Conservation (phyloP, 2,329 filamentous ascomycete genomes). For the Zasmidium citrigriseum region DNA sequence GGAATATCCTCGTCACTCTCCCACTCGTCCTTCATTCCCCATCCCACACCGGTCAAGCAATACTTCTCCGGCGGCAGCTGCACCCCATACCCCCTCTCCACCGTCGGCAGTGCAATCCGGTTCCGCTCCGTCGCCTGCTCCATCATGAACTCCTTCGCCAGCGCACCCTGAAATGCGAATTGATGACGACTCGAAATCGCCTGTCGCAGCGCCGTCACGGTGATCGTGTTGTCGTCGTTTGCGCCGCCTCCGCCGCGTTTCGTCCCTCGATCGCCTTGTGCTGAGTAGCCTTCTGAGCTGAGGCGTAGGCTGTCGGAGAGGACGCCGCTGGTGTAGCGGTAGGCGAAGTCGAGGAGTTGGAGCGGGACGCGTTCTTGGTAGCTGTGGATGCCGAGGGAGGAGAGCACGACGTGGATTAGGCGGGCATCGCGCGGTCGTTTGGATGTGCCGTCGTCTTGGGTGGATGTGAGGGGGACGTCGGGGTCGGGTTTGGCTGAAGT, state of each 20-base stretch:
- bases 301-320: slow-evolving; percentile 72
- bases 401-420: slow-evolving; percentile 77
- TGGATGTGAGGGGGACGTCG: slow-evolving; percentile 34
- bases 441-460: slow-evolving; percentile 37
- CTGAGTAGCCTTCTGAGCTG: slow-evolving; percentile 66
- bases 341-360: slow-evolving; percentile 82
- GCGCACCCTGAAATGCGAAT: slow-evolving; percentile 67
- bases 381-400: slow-evolving; percentile 73
- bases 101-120: slow-evolving; percentile 60
- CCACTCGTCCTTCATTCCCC: slow-evolving; percentile 60
- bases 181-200: slow-evolving; percentile 69
- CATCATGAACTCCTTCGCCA: slow-evolving; percentile 73
- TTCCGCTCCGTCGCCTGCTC: slow-evolving; percentile 74
- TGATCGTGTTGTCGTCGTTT: slow-evolving; percentile 55
- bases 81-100: slow-evolving; percentile 59
- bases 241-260: slow-evolving; percentile 31
- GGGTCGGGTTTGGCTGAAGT: slow-evolving; percentile 22
- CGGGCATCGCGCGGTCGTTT: slow-evolving; percentile 74
- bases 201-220: slow-evolving; percentile 68
- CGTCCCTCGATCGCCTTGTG: slow-evolving; percentile 22
- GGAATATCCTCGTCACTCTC: slow-evolving; percentile 52
- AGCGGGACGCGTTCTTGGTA: slow-evolving; percentile 83
- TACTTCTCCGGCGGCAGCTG: slow-evolving; percentile 64
- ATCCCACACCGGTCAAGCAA: slow-evolving; percentile 58
- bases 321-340: slow-evolving; percentile 74